Conservation (phyloP, 176 grass and related monocot species). For the Eragrostis nindensis region DNA sequence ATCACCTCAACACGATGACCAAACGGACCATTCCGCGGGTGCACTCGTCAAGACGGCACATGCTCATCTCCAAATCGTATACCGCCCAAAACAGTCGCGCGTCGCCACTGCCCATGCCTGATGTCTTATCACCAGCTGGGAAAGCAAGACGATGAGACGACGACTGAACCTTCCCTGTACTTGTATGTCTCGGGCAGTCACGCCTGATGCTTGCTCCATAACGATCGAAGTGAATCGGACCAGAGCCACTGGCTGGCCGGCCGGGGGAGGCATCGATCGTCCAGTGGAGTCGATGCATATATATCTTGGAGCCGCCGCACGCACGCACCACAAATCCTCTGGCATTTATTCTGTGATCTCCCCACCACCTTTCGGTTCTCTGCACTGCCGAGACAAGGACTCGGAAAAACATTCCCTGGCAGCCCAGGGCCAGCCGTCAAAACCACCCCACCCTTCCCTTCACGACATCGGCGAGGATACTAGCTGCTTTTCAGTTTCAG, state of each 20-base stretch:
- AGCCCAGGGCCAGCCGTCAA: background rate
- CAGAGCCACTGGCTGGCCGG: background rate
- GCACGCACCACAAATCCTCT: slow-evolving; percentile 25
- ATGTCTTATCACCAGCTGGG: slow-evolving; percentile 3
- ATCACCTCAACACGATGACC: background rate
- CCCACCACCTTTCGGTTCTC: slow-evolving; percentile 42
- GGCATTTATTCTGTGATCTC: slow-evolving; percentile 40
- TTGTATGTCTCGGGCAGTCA: background rate
- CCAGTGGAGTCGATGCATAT: background rate
- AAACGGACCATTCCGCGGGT: background rate
- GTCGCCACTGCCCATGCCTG: slow-evolving; percentile 1
- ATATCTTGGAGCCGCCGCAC: slow-evolving; percentile 5
- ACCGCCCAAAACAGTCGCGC: background rate
- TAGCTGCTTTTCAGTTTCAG: background rate
- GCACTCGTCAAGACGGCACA: slow-evolving; percentile 25
- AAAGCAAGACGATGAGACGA: background rate
- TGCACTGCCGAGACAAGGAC: slow-evolving; percentile 27
- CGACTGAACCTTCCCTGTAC: background rate
- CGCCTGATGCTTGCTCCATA: background rate
- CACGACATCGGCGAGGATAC: background rate
- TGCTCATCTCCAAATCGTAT: background rate
- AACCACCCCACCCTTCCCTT: background rate
- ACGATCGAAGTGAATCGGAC: background rate
- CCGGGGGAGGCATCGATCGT: background rate
- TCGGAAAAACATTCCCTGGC: background rate